A percentile compares a stretch with the other conserved stretches of the same genome.
These are phyloP conservation scores for Monilinia laxa DNA, from an alignment of 2,329 filamentous ascomycete species.

Conservation along the genomic window DNA sequence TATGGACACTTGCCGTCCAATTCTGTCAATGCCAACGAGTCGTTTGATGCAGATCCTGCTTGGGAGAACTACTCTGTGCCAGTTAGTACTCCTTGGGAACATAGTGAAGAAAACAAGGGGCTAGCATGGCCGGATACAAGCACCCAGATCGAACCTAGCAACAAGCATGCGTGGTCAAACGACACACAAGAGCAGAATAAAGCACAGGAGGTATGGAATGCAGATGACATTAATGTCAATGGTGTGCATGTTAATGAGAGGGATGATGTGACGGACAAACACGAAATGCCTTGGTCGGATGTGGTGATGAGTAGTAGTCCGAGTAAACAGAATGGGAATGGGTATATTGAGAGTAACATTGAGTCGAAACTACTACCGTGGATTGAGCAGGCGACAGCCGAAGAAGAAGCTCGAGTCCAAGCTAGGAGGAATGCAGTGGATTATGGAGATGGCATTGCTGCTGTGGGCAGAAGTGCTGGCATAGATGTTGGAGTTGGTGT, in stretches of 20 bases:
- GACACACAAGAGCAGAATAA: background rate
- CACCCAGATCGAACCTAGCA: constrained; percentile 1
- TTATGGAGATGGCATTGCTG: background rate
- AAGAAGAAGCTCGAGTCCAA: constrained; percentile 22
- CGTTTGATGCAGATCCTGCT: constrained; percentile 9
- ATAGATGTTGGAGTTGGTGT: background rate
- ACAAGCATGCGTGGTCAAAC: constrained; percentile 1
- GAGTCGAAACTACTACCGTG: constrained; percentile 21
- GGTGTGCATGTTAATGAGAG: background rate
- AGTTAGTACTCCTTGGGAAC: background rate
- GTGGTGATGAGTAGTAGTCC: constrained; percentile 17
- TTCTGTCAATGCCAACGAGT: background rate
- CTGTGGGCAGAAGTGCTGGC: background rate
- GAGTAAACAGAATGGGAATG: constrained; percentile 13
- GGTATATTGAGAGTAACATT: constrained; percentile 19
- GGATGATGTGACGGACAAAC: background rate
- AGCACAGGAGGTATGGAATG: constrained; percentile 6
- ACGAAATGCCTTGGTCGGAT: constrained; percentile 18
- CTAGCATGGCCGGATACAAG: constrained; percentile 19
- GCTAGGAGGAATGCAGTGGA: constrained; percentile 12
- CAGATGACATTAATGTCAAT: background rate
- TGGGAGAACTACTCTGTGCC: constrained; percentile 12
- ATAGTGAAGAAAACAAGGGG: constrained; percentile 3
- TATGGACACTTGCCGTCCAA: constrained; percentile 7
- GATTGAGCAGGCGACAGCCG: constrained; percentile 22